Evolutionary conservation across 139 green algal species (phyloP).

Genomic region (Chlorella ohadii): DNA sequence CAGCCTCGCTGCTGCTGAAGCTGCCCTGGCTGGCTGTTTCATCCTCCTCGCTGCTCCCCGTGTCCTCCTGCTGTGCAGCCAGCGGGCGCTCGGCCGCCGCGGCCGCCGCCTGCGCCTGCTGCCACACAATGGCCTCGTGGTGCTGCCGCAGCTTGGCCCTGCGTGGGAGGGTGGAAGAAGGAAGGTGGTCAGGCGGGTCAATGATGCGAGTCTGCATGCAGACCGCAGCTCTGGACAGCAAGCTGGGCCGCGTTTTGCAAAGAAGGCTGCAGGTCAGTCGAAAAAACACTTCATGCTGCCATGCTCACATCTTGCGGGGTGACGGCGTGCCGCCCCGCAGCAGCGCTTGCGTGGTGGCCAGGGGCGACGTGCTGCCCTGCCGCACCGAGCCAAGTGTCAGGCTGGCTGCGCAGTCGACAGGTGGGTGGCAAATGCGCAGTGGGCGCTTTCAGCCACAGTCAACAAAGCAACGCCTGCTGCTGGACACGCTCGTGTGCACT

Average conservation of each 20-base stretch:
- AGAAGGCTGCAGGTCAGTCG: neutral
- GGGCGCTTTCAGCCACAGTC: no score
- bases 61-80: neutral
- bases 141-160: neutral
- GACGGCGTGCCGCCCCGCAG: neutral
- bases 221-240: no score
- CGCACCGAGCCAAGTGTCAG: neutral
- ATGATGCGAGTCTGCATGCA: no score
- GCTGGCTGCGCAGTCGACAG: constrained; percentile 1
- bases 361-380: no score
- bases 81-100: neutral
- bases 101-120: neutral
- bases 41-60: neutral
- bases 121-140: constrained; percentile 10
- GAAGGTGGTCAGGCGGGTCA: neutral
- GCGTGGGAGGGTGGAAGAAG: neutral
- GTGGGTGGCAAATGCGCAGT: neutral
- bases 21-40: no score
- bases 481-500: no score
- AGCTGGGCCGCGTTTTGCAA: no score
- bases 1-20: constrained; percentile 1
- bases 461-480: no score
- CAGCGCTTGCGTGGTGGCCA: neutral
- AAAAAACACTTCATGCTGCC: neutral
- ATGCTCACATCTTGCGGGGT: neutral